Conservation (phyloP, 805 yeast genomes). For the Saccharomycopsis fermentans region DNA sequence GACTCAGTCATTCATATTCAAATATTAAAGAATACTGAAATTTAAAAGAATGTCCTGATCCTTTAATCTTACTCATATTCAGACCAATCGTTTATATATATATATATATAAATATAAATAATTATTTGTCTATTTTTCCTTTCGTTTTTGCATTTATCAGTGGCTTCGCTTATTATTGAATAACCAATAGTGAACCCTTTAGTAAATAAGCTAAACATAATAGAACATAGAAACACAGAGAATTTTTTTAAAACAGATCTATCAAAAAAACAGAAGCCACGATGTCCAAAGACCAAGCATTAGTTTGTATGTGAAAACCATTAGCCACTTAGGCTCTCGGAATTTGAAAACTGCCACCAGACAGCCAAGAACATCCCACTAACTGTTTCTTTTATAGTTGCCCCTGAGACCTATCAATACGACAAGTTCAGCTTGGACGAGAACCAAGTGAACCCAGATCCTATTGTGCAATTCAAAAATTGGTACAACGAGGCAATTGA, state of each 20-base stretch:
- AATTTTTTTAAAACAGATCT: too few relatives aligned
- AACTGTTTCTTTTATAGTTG: slow-evolving; percentile 33
- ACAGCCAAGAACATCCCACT: not conserved
- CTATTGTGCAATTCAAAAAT: slow-evolving; percentile 64
- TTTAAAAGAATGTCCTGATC: not conserved
- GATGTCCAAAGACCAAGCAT: slow-evolving; percentile 5
- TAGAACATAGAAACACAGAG: too few relatives aligned
- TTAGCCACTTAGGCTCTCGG: not conserved
- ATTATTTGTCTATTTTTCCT: too few relatives aligned
- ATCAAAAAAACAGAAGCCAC: too few relatives aligned
- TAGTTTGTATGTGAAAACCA: not conserved
- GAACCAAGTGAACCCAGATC: slow-evolving; percentile 43
- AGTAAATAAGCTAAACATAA: too few relatives aligned
- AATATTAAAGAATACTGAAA: not conserved
- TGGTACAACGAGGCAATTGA: slow-evolving; percentile 79
- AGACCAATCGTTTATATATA: too few relatives aligned
- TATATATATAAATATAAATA: too few relatives aligned
- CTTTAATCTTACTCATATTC: too few relatives aligned
- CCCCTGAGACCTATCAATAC: slow-evolving; percentile 85
- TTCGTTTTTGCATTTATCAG: too few relatives aligned
- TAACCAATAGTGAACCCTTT: not conserved
- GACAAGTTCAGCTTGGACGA: slow-evolving; percentile 53
- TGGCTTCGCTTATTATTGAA: not conserved
- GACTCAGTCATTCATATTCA: not conserved
- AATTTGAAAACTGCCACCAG: not conserved